Percentiles rank a stretch among this genome's conserved stretches.
phyloP scores from a whole-genome alignment of 1,284 basidiomycete genomes.

The Marasmius oreades region DNA sequence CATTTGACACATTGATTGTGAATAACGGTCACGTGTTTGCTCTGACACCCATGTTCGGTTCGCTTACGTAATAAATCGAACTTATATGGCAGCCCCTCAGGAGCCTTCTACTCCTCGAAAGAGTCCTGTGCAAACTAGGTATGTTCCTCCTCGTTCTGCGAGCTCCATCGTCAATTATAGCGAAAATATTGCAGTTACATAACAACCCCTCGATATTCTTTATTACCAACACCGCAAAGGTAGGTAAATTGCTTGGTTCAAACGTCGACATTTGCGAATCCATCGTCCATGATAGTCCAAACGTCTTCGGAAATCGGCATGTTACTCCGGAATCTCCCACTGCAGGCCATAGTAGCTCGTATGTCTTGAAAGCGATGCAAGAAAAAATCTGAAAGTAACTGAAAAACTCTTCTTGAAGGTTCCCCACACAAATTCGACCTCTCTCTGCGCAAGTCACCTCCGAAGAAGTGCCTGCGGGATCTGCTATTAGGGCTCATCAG shows the following conservation, averaged over 20 bases:
- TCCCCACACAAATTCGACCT: background rate
- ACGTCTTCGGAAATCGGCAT: background rate
- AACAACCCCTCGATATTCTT: background rate
- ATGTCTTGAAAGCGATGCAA: background rate
- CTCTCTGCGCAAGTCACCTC: background rate
- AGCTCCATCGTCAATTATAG: background rate
- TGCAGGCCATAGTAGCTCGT: background rate
- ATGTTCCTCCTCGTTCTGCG: background rate
- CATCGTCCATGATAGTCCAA: background rate
- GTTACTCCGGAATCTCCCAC: background rate
- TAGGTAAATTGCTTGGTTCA: background rate
- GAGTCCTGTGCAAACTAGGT: background rate
- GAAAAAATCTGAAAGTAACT: background rate
- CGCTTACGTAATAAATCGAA: background rate
- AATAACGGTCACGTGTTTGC: background rate
- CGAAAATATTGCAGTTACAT: background rate
- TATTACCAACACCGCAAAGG: constrained; percentile 1
- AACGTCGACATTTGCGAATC: background rate
- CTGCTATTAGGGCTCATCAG: background rate
- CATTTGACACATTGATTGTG: too few relatives aligned
- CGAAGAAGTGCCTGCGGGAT: background rate
- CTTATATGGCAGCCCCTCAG: background rate
- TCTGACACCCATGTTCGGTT: background rate
- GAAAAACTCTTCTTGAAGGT: background rate
- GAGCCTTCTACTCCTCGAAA: constrained; percentile 3